Evolutionary conservation across 176 grass and related monocot species (phyloP).

Genomic region (Aegilops speltoides): DNA sequence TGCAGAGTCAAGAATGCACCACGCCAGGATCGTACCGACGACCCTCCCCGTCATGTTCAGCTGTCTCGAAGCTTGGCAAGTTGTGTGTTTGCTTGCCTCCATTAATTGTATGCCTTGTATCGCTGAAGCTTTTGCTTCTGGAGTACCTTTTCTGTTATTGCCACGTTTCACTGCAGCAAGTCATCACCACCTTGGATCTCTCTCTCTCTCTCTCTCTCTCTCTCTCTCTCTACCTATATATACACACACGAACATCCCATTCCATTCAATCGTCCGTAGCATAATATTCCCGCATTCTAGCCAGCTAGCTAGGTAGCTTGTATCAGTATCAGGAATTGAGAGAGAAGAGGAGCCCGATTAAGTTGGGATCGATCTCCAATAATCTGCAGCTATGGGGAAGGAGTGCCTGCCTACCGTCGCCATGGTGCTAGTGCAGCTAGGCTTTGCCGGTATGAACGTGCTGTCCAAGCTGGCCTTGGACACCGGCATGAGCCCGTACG

Average conservation of each 20-base stretch:
- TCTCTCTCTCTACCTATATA: constrained; percentile 28
- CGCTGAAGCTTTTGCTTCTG: constrained; percentile 22
- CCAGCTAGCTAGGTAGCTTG: background rate
- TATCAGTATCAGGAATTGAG: background rate
- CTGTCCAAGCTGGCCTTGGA: constrained; percentile 91
- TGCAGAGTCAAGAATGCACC: background rate
- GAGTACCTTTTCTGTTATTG: constrained; percentile 33
- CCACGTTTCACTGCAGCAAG: constrained; percentile 46
- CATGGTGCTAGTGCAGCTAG: constrained; percentile 83
- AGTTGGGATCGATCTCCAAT: background rate
- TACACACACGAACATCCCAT: constrained; percentile 6
- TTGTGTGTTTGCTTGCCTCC: background rate
- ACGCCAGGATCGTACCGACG: background rate
- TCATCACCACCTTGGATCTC: constrained; percentile 6
- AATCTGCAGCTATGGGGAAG: constrained; percentile 31
- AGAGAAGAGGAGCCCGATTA: background rate
- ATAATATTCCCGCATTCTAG: background rate
- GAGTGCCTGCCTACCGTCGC: constrained; percentile 49
- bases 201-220: background rate
- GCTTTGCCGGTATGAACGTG: constrained; percentile 82
- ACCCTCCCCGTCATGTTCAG: background rate
- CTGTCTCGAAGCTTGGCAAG: background rate
- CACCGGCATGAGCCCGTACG: constrained; percentile 89
- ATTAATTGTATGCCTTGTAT: background rate
- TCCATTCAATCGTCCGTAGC: background rate